Base-by-base conservation (phyloP, 129 eudicot genomes). In the Flaveria sonorensis region DNA sequence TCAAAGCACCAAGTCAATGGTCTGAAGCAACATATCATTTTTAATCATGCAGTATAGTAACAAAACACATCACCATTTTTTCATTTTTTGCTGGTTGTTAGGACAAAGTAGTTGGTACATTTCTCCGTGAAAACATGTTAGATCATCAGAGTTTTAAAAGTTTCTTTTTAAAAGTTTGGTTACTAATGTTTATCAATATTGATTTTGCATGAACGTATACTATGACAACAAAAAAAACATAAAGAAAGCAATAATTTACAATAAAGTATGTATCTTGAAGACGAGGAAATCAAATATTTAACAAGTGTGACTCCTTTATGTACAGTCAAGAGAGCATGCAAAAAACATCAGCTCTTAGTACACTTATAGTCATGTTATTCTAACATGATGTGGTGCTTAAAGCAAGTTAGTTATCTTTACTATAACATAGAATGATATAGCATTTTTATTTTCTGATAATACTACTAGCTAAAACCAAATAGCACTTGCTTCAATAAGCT, bases 401-500 rank as follows among this genome's bases (percentile, higher is more conserved):
- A 62, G 60, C 71, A 68, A 60, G 62, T 76, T 61, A 66, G 30
- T 47, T 24, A 62, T 18, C 19, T 39, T 57, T 67, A 81, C 52
- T 53, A 69, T 81, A 74, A 56, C 80, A 60, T 23, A 68, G 11
- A 71, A 24, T 42, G 71, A 68, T 21, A 68, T 47, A 59, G 70
- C 55, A 46, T 13, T 60, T 68, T 76, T 68, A 30, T 61, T 76
- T 69, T 70, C 16, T 64, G 50, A 76, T 19, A 26, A 50, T 47
- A 53, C 19, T 70, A 72, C 79, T 87, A 85, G 78, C 87, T 92
- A 92, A 63, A 92, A 82, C 97, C 97, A 92, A 15, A 92, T 92
- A 74, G 97, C 96, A 45, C 68, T 81, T 64, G 92, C 96, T 64
- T 85, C 83, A n/a, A 92, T 87, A 24, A 92, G 96, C 92, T 77